Evolutionary conservation across 2,329 filamentous ascomycete species (phyloP), one percentile per base, ranked within the genome.

Genomic region (Meredithiella fracta): DNA sequence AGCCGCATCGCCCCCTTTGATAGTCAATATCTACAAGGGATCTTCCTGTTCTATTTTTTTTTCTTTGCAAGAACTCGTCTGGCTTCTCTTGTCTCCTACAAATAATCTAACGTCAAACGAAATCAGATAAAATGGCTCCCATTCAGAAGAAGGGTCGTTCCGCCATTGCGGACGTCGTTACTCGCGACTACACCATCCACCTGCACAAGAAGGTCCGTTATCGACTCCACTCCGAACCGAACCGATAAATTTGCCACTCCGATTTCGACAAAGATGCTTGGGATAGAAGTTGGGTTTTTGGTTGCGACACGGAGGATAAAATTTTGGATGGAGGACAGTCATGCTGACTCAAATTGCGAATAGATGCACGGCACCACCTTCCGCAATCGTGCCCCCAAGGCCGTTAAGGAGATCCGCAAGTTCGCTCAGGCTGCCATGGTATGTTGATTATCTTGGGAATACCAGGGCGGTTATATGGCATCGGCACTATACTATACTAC

Each of bases 101-200:
- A 55, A 47, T 52, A 56, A 55, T 56, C 57, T 59, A 59, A 59
- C 57, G 57, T 54, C 50, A 56, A 67, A 65, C 61, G 62, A 70
- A 80, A 61, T 62, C 70, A 80, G 75, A 59, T 59, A 59, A 77
- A 70, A 85, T 85, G 80, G 83, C 81, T 71, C 71, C 75, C 67
- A 79, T 74, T 69, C 69, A 72, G 67, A 79, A 81, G 76, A 84
- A 82, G 76, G 85, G 85, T 76, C 87, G 90, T 72, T 95, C 88
- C 75, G 94, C 94, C 78, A 95, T 98, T 75, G 84, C 88, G 75
- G 91, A 98, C 77, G 94, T 98, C 72, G 91, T 98, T 74, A 85
- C 92, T 69, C 88, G 92, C 82, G 94, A 98, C 81, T 98, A 98
- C 84, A 98, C 92, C 75, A 97, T 98, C 79, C 91, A 98, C 83